A percentile compares a stretch with the other conserved stretches of the same genome.
Conservation (phyloP, 352 stramenopile species). For the Elongisporangium undulatum region DNA sequence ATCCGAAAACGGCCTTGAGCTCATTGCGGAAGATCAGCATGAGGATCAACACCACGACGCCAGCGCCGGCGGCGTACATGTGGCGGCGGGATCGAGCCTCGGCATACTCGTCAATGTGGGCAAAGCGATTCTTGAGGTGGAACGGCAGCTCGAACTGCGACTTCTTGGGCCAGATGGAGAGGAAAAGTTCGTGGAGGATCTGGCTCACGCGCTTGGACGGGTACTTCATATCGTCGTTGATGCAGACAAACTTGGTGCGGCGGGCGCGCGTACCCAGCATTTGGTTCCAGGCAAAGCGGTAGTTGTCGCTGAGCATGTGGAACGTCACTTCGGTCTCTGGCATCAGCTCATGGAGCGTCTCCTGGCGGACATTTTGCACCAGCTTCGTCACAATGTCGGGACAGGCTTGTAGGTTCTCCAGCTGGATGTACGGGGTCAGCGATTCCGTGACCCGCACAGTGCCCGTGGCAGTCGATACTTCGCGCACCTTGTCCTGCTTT, state of each 20-base stretch:
- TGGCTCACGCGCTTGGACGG: conserved; percentile 75
- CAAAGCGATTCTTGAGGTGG: conserved; percentile 83
- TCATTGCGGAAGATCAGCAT: conserved; percentile 52
- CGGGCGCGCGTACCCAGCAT: conserved; percentile 90
- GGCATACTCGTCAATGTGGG: conserved; percentile 78
- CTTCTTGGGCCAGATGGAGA: conserved; percentile 88
- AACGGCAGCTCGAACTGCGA: conserved; percentile 91
- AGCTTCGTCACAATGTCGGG: conserved; percentile 41
- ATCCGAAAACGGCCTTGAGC: conserved; percentile 50
- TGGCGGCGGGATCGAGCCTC: conserved; percentile 42
- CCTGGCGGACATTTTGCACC: conserved; percentile 61
- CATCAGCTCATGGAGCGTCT: conserved; percentile 60
- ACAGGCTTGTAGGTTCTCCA: conserved; percentile 56
- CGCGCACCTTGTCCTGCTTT: conserved; percentile 70
- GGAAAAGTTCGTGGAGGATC: conserved; percentile 91
- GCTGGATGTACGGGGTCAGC: conserved; percentile 64
- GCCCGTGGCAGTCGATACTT: conserved; percentile 49
- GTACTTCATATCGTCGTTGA: conserved; percentile 95
- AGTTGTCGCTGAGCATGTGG: conserved; percentile 94
- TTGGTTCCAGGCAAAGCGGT: conserved; percentile 85
- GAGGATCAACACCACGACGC: conserved; percentile 31
- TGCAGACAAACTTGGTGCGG: conserved; percentile 94
- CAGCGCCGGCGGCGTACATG: conserved; percentile 24
- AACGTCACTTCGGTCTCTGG: conserved; percentile 90
- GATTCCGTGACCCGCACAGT: conserved; percentile 68